These are phyloP conservation scores for Psidium guajava DNA, from an alignment of 345 rosid genomes.

Conservation along the genomic window DNA sequence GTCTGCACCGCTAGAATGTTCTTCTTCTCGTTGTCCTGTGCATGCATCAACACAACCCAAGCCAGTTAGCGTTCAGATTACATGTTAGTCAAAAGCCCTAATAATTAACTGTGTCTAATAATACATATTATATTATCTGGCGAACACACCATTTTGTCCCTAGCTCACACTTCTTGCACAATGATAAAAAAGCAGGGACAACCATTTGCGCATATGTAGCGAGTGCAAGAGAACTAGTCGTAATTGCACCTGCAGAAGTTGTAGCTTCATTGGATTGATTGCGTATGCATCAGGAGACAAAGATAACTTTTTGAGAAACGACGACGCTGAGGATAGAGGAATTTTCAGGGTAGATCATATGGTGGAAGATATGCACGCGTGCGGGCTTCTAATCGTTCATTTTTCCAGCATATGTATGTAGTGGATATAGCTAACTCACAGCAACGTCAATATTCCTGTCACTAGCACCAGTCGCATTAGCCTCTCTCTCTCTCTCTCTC, in stretches of 20 bases:
- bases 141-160: not conserved
- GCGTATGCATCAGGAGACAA: not conserved
- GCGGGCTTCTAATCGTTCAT: not conserved
- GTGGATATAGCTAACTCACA: not conserved
- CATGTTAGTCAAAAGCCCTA: not conserved
- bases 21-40: conserved; percentile 82
- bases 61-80: not conserved
- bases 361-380: not conserved
- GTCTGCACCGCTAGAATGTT: conserved; percentile 83
- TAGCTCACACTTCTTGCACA: not conserved
- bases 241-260: not conserved
- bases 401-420: not conserved
- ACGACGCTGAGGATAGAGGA: not conserved
- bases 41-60: not conserved
- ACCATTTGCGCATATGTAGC: not conserved
- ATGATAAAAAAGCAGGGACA: not conserved
- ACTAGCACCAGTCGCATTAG: not conserved
- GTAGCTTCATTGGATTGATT: not conserved
- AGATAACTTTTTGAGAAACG: not conserved
- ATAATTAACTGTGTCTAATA: not conserved
- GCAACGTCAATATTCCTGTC: not conserved
- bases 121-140: not conserved
- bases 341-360: not conserved
- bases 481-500: no score
- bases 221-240: not conserved